Conservation (phyloP, 352 stramenopile genomes). For the Phytophthora agathidicida region DNA sequence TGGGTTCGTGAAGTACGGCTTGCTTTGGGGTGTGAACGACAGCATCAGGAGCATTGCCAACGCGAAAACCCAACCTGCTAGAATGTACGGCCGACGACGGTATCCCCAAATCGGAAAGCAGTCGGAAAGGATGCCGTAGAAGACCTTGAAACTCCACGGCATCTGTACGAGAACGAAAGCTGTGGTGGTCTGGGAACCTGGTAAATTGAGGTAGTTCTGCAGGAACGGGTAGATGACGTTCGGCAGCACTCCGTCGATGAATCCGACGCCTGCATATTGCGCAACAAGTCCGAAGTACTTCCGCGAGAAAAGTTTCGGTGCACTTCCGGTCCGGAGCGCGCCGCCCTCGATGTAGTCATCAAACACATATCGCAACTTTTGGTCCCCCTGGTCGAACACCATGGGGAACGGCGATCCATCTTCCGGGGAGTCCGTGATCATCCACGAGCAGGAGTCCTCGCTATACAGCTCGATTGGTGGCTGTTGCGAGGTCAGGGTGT, state of each 20-base stretch:
- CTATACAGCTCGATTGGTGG: conserved; percentile 32
- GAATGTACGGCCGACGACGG: conserved; percentile 57
- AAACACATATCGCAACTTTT: conserved; percentile 48
- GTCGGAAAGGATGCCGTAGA: conserved; percentile 65
- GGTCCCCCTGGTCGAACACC: conserved; percentile 39
- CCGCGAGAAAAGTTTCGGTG: conserved; percentile 42
- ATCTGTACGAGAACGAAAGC: conserved; percentile 55
- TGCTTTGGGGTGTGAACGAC: conserved; percentile 35
- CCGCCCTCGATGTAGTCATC: conserved; percentile 47
- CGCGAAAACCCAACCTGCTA: conserved; percentile 50
- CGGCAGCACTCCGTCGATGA: conserved; percentile 55
- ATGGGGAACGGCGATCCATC: conserved; percentile 38
- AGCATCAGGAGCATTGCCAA: conserved; percentile 49
- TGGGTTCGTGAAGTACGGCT: conserved; percentile 51
- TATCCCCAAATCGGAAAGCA: conserved; percentile 66
- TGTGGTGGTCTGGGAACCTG: conserved; percentile 50
- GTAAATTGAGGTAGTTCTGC: conserved; percentile 61
- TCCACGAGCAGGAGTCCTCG: conserved; percentile 36
- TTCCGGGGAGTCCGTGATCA: conserved; percentile 36
- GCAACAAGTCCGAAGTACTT: conserved; percentile 55
- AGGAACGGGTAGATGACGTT: conserved; percentile 65
- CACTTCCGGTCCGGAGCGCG: conserved; percentile 42
- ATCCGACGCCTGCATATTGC: conserved; percentile 57
- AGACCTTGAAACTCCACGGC: conserved; percentile 69
- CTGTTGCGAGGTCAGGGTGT: conserved; percentile 26